A percentile compares a stretch with the other conserved stretches of the same genome.
Conservation (phyloP, 1,139 yeast genomes). For the Kodamaea suecica region DNA sequence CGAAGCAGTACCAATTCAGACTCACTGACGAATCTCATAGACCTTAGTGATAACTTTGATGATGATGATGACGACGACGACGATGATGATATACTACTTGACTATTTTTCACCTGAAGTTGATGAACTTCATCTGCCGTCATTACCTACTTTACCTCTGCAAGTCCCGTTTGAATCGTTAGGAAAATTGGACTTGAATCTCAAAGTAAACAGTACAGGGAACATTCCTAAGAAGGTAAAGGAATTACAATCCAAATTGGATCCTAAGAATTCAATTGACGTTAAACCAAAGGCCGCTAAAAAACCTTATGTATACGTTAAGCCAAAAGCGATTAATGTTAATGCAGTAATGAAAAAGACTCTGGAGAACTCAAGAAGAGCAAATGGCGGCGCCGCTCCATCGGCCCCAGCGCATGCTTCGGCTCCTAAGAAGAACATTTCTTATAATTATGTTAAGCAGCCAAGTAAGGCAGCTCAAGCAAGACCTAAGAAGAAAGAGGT, state of each 20-base stretch:
- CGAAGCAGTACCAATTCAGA: slow-evolving; percentile 3
- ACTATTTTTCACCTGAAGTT: slow-evolving; percentile 12
- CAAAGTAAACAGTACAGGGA: neutral
- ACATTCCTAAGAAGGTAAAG: neutral
- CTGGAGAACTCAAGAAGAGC: slow-evolving; percentile 2
- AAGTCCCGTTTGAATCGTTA: slow-evolving; percentile 1
- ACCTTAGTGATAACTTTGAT: slow-evolving; percentile 25
- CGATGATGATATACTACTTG: slow-evolving; percentile 13
- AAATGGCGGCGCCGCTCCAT: too few species aligned
- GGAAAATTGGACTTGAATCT: slow-evolving; percentile 2
- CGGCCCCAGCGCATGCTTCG: too few species aligned
- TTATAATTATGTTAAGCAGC: slow-evolving; percentile 25
- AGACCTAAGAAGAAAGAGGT: slow-evolving; percentile 7
- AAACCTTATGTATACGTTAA: slow-evolving; percentile 31
- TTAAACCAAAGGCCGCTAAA: neutral
- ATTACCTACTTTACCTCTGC: neutral
- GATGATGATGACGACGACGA: slow-evolving; percentile 4
- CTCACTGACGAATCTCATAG: slow-evolving; percentile 31
- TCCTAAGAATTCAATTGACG: too few species aligned
- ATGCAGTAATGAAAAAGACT: slow-evolving; percentile 30
- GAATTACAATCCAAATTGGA: too few species aligned
- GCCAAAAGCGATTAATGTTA: slow-evolving; percentile 42
- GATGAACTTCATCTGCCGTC: slow-evolving; percentile 1
- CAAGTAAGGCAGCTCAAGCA: slow-evolving; percentile 6
- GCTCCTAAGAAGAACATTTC: slow-evolving; percentile 21